Base-by-base conservation (phyloP, 306 rosid genomes). In the Fragaria vesca region DNA sequence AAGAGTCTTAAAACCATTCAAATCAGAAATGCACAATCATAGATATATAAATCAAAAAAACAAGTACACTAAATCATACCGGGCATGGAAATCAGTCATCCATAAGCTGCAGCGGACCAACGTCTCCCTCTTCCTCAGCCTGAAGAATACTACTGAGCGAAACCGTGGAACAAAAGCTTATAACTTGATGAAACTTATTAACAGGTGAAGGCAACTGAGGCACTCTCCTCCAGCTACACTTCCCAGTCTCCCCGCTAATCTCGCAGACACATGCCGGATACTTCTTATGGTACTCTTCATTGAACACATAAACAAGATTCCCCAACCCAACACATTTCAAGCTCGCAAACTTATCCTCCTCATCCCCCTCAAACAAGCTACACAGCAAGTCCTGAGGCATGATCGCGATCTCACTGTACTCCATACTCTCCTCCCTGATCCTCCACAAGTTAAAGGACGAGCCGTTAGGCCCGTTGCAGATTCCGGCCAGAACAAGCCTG, bases 201-300 rank as follows among this genome's bases (percentile, higher is more conserved):
- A 91, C 88, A 0, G 90, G 85, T 7, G 87, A 86, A 21, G 97
- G 97, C 91, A 91, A 81, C 11, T 40, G 86, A 1, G 97, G 98
- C 36, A 91, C 78, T 71, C 88, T 85, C 85, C 87, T 86, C 98
- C 98, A 91, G 40, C 68, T 69, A 76, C 93, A 90, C 48, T 55
- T 66, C 24, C 87, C 89, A 72, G 83, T 79, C 73, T 61, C 83
- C 15, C 26, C 83, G 66, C 77, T 63, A 71, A 94, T 86, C 83
- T 94, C 93, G 48, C 97, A 91, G 42, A 94, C 83, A 75, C 97
- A 94, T 75, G 94, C 93, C 1, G 97, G 97, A 30, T 91, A 94
- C 71, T 83, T 84, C 78, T 71, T 85, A 60, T 90, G 93, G 21
- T 86, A 90, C 48, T 90, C 93, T 71, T 94, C 97, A 72, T 88